Base-by-base conservation (phyloP, 2,329 filamentous ascomycete species). In the Ophiostoma australiae region DNA sequence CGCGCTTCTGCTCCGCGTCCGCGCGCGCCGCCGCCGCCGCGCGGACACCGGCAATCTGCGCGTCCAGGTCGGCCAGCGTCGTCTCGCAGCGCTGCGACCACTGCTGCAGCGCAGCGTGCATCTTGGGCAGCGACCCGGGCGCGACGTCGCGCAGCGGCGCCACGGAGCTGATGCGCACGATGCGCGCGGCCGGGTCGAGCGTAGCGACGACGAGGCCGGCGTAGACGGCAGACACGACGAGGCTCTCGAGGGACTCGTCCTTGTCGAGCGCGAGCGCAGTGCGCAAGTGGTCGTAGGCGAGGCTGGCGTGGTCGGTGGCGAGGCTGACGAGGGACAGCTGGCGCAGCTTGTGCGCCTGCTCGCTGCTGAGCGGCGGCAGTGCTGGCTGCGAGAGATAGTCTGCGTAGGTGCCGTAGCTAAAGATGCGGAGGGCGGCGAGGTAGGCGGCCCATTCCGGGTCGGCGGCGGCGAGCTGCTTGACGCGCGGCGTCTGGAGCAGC, bases 221-320 rank as follows among this genome's bases (percentile, higher is more conserved):
- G 82, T 97, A 98, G 77, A 97, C 91, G 76, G 93, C 91, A 52
- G 89, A 89, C 75, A 94, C 95, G 75, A 98, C 89, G 72, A 97
- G 87, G 74, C 90, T 87, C 83, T 99, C 95, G 70, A 99, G 88
- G n/a, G 91, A 88, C 61, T 90, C 85, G 33, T 86, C 78, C 44
- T 86, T 87, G 39, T 85, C 77, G 20, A 98, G 88, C 70, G 85
- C 87, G 65, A 99, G 88, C 0, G 86, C 84, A 7, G 79, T 74
- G 76, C 90, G 87, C 31, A 98, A 87, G 41, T 86, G 82, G 27
- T 83, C 78, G 81, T 99, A 99, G 69, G 86, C 90, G 33, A 98
- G 88, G 76, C 88, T 87, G 70, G 82, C 80, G 67, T 86, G 84
- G 73, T 90, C 86, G 73, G 88, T 86, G 72, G 92, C 90, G 73